These are phyloP conservation scores for Cetraspora pellucida DNA, from an alignment of 192 early-diverging fungal species.

Conservation along the genomic window DNA sequence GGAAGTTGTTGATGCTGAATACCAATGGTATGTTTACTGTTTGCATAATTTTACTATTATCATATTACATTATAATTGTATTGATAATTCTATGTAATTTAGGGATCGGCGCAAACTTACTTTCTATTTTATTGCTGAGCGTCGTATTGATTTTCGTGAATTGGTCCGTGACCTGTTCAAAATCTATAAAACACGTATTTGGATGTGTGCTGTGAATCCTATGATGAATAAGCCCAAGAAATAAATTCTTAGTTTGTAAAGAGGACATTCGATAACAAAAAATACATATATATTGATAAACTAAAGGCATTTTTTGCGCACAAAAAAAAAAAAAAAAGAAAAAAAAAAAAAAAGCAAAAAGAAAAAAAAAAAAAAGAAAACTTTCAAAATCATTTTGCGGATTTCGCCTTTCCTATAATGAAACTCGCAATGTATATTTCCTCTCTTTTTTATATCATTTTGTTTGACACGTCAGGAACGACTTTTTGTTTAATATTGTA, in stretches of 20 bases:
- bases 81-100: neutral
- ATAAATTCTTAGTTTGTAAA: constrained; percentile 5
- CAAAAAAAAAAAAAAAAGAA: neutral
- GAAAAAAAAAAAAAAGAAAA: no score
- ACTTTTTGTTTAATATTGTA: constrained; percentile 22
- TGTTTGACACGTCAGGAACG: constrained; percentile 21
- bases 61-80: neutral
- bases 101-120: constrained; percentile 96
- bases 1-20: constrained; percentile 97
- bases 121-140: constrained; percentile 93
- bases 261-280: neutral
- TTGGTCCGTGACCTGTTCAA: constrained; percentile 95
- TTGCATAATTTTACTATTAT: neutral
- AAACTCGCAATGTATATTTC: constrained; percentile 2
- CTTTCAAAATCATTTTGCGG: no score
- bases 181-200: constrained; percentile 97
- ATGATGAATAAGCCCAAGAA: constrained; percentile 35
- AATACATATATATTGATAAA: neutral
- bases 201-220: constrained; percentile 74
- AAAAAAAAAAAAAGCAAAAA: no score
- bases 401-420: neutral
- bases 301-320: neutral
- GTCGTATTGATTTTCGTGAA: constrained; percentile 95
- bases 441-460: neutral
- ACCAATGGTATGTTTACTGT: constrained; percentile 78